A percentile compares a stretch with the other conserved stretches of the same genome.
These are phyloP conservation scores for Eutypella sp. DNA, from an alignment of 2,329 filamentous ascomycete genomes.

Conservation along the genomic window DNA sequence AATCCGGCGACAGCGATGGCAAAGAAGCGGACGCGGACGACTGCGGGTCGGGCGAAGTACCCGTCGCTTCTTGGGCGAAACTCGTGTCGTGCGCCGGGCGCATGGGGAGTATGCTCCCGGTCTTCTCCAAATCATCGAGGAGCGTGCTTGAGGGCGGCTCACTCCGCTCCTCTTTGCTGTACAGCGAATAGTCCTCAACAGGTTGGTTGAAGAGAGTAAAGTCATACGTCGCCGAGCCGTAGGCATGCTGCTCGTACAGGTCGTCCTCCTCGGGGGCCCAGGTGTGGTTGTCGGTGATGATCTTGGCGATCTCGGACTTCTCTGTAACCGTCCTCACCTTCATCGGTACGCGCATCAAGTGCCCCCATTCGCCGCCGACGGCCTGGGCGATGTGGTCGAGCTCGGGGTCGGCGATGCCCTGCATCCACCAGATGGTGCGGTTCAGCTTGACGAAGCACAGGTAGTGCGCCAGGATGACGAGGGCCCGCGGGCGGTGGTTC, in stretches of 20 bases:
- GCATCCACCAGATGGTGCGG: slow-evolving; percentile 44
- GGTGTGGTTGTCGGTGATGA: slow-evolving; percentile 39
- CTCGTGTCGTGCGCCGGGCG: no score
- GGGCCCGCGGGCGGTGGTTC: slow-evolving; percentile 37
- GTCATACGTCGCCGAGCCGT: slow-evolving; percentile 16
- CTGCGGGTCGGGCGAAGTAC: no score
- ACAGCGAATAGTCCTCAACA: no score
- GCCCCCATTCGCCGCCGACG: slow-evolving; percentile 36
- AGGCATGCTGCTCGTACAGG: slow-evolving; percentile 15
- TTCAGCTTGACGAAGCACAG: slow-evolving; percentile 45
- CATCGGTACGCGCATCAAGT: slow-evolving; percentile 37
- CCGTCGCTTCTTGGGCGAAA: no score
- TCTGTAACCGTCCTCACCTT: slow-evolving; percentile 31
- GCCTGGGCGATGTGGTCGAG: slow-evolving; percentile 38
- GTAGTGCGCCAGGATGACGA: slow-evolving; percentile 50
- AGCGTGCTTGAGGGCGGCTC: no score
- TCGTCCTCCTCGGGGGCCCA: slow-evolving; percentile 33
- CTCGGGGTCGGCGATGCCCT: slow-evolving; percentile 40
- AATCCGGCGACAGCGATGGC: no score
- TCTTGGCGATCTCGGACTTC: slow-evolving; percentile 31
- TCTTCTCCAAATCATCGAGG: no score
- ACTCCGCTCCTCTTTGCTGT: no score
- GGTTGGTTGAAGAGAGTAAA: no score
- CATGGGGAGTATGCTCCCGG: no score
- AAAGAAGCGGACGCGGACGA: no score